phyloP scores from a whole-genome alignment of 2,329 filamentous ascomycete species.

The Cercospora beticola region DNA sequence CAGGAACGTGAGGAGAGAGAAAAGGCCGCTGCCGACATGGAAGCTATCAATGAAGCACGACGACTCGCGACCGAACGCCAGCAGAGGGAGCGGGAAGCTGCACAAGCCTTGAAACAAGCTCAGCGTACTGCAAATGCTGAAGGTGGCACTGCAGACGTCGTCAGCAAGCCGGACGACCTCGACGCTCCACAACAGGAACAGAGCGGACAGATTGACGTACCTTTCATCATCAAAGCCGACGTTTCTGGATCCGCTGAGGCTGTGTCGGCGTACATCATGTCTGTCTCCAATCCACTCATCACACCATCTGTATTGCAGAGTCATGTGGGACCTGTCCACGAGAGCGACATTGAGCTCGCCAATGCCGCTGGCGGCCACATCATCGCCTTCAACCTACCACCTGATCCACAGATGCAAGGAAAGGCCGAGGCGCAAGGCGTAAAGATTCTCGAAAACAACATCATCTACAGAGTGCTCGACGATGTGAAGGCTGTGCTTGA shows the following conservation, averaged over 20 bases:
- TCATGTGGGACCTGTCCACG: conserved; percentile 72
- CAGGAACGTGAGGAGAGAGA: conserved; percentile 68
- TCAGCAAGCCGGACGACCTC: conserved; percentile 11
- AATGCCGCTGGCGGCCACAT: conserved; percentile 72
- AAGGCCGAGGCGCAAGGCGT: conserved; percentile 72
- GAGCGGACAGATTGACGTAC: conserved; percentile 59
- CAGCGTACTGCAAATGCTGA: conserved; percentile 14
- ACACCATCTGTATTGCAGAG: conserved; percentile 73
- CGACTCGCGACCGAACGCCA: conserved; percentile 59
- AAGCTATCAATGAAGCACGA: conserved; percentile 71
- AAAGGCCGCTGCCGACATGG: conserved; percentile 65
- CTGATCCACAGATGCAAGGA: conserved; percentile 64
- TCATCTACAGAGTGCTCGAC: conserved; percentile 79
- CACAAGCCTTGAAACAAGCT: conserved; percentile 35
- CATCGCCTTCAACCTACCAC: conserved; percentile 78
- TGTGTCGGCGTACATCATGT: conserved; percentile 71
- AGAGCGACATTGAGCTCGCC: conserved; percentile 88
- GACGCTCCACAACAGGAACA: conserved; percentile 43
- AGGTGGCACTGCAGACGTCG: conserved; percentile 31
- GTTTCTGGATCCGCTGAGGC: conserved; percentile 94
- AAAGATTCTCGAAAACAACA: conserved; percentile 76
- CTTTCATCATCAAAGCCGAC: conserved; percentile 88
- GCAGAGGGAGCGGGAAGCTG: conserved; percentile 56
- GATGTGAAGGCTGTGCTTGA: conserved; percentile 68
- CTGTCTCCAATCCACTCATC: conserved; percentile 83